Conservation (phyloP, 345 rosid species). For the Sisymbrium irio region DNA sequence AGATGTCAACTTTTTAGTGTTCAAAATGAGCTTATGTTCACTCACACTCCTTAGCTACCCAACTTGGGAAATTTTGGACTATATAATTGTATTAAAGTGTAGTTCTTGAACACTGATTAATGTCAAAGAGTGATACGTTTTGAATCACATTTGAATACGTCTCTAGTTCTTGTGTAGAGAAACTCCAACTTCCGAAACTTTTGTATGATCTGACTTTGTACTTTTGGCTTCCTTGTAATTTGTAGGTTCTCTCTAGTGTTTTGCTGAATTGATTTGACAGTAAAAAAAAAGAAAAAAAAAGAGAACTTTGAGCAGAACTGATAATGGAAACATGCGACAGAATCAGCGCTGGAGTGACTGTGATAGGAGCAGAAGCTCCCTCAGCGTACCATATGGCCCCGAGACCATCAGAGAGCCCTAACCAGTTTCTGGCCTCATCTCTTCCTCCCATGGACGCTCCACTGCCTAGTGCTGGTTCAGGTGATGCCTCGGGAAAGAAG, state of each 20-base stretch:
- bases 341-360: conserved; percentile 57
- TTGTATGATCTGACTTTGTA: neutral
- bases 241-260: conserved; percentile 11
- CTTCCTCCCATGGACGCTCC: conserved; percentile 37
- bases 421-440: conserved; percentile 39
- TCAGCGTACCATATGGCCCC: conserved; percentile 65
- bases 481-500: conserved; percentile 48
- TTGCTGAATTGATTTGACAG: neutral
- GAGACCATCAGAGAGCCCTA: conserved; percentile 47
- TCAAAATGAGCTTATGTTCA: neutral
- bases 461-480: conserved; percentile 37
- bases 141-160: neutral
- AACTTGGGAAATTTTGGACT: neutral
- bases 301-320: neutral
- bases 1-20: conserved; percentile 1
- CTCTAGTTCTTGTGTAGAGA: neutral
- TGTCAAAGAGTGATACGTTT: neutral
- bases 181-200: neutral
- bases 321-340: conserved; percentile 62
- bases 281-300: neutral
- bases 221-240: neutral
- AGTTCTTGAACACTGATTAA: neutral
- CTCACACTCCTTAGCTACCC: neutral
- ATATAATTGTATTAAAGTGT: neutral
- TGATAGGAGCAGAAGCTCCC: conserved; percentile 79